Evolutionary conservation across 2,329 filamentous ascomycete species (phyloP).

Genomic region (Cercospora sp.): DNA sequence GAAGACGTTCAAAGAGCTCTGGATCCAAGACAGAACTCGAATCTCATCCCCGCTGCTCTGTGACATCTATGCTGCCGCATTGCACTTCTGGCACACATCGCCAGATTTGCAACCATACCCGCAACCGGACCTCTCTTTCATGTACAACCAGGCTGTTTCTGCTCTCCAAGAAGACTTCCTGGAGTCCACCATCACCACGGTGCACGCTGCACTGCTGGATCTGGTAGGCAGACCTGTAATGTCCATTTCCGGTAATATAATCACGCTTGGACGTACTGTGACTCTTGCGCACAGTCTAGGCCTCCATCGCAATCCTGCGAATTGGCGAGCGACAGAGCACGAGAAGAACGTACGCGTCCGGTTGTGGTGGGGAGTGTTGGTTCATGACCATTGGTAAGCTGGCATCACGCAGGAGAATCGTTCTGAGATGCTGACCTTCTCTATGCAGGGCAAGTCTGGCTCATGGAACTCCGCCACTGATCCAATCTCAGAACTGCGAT

Average conservation of each 20-base stretch:
- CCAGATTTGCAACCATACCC: conserved; percentile 40
- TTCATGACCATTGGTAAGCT: conserved; percentile 55
- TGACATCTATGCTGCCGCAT: conserved; percentile 42
- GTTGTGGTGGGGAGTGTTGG: conserved; percentile 59
- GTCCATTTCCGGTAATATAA: conserved; percentile 51
- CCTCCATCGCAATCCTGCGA: conserved; percentile 55
- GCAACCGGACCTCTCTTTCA: conserved; percentile 42
- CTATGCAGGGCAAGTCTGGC: conserved; percentile 53
- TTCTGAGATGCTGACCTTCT: not conserved
- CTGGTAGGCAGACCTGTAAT: conserved; percentile 45
- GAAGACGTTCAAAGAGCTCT: conserved; percentile 39
- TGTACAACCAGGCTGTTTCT: conserved; percentile 46
- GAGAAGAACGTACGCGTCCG: conserved; percentile 56
- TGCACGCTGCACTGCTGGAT: conserved; percentile 44
- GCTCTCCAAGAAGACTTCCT: conserved; percentile 47
- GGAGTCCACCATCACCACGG: conserved; percentile 43
- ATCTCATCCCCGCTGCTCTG: conserved; percentile 43
- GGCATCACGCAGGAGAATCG: not conserved
- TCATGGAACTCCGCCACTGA: conserved; percentile 57
- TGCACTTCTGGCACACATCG: conserved; percentile 43
- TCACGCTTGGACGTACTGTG: conserved; percentile 55
- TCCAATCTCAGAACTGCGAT: conserved; percentile 56
- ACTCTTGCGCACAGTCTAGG: conserved; percentile 58
- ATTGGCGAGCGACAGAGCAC: conserved; percentile 53
- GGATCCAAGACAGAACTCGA: conserved; percentile 38